A percentile compares a stretch with the other conserved stretches of the same genome.
Conservation (phyloP, 768 basidiomycete species). For the Grammothele lineata region DNA sequence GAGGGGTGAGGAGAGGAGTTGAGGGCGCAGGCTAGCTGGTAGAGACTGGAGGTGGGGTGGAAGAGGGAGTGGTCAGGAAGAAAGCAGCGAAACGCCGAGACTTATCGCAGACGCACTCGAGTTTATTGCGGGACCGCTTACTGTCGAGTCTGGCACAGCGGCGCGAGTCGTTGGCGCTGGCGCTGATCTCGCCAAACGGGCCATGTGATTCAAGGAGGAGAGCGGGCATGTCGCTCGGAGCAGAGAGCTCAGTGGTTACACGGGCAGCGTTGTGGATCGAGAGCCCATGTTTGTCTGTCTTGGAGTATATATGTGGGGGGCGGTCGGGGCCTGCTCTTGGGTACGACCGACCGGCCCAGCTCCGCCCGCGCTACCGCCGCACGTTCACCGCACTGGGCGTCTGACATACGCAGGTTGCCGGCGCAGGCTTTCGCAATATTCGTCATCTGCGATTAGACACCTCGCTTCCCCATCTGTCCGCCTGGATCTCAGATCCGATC, state of each 20-base stretch:
- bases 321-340: not conserved
- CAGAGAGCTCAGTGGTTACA: too few species aligned
- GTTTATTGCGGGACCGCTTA: slow-evolving; percentile 15
- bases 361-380: slow-evolving; percentile 4
- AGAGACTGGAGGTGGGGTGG: slow-evolving; percentile 17
- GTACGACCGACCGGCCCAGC: not conserved
- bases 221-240: slow-evolving; percentile 9
- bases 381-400: not conserved
- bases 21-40: slow-evolving; percentile 16
- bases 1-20: slow-evolving; percentile 1
- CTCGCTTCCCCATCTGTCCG: not conserved
- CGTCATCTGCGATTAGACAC: slow-evolving; percentile 6
- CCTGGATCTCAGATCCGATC: slow-evolving; percentile 12
- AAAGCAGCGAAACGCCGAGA: slow-evolving; percentile 13
- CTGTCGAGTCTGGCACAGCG: slow-evolving; percentile 5
- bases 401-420: too few species aligned
- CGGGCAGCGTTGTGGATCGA: not conserved
- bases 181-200: slow-evolving; percentile 13
- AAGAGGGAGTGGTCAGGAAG: slow-evolving; percentile 19
- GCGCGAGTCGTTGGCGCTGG: slow-evolving; percentile 1
- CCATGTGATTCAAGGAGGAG: slow-evolving; percentile 13
- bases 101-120: slow-evolving; percentile 24
- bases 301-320: not conserved
- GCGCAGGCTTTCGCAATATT: not conserved
- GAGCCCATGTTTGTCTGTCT: not conserved